phyloP scores from a whole-genome alignment of 1,139 yeast species.

The Hyphopichia khmerensis region DNA sequence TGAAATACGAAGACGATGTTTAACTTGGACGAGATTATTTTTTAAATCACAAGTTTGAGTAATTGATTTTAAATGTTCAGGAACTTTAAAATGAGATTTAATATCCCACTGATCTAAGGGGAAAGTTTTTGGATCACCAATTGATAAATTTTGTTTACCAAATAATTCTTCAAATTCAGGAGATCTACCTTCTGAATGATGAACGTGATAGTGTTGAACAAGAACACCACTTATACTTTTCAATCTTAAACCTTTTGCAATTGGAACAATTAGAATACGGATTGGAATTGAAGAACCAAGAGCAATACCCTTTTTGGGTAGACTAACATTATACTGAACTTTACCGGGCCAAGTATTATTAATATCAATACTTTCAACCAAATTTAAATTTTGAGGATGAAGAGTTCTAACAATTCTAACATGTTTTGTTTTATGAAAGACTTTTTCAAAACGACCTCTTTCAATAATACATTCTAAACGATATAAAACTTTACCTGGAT shows the following conservation, averaged over 20 bases:
- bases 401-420: constrained; percentile 48
- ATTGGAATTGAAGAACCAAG: constrained; percentile 58
- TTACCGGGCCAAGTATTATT: constrained; percentile 66
- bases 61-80: constrained; percentile 48
- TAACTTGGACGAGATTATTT: constrained; percentile 50
- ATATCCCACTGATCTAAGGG: constrained; percentile 52
- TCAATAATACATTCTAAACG: constrained; percentile 55
- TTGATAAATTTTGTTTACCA: constrained; percentile 22
- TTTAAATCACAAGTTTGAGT: constrained; percentile 60
- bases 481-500: constrained; percentile 56
- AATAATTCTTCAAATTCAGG: constrained; percentile 45
- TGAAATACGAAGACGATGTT: constrained; percentile 59
- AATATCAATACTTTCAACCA: constrained; percentile 57
- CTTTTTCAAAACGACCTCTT: constrained; percentile 49
- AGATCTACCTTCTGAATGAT: constrained; percentile 36
- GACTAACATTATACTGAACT: constrained; percentile 58
- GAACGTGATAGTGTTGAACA: constrained; percentile 49
- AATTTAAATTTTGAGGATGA: constrained; percentile 48
- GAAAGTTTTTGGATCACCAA: constrained; percentile 26
- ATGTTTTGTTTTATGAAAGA: constrained; percentile 31
- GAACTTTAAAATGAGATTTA: constrained; percentile 48
- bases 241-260: constrained; percentile 52
- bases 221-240: constrained; percentile 50
- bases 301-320: constrained; percentile 59
- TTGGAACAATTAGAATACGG: constrained; percentile 54